Evolutionary conservation across 768 basidiomycete species (phyloP).

Genomic region (Candolleomyces efflorescens): DNA sequence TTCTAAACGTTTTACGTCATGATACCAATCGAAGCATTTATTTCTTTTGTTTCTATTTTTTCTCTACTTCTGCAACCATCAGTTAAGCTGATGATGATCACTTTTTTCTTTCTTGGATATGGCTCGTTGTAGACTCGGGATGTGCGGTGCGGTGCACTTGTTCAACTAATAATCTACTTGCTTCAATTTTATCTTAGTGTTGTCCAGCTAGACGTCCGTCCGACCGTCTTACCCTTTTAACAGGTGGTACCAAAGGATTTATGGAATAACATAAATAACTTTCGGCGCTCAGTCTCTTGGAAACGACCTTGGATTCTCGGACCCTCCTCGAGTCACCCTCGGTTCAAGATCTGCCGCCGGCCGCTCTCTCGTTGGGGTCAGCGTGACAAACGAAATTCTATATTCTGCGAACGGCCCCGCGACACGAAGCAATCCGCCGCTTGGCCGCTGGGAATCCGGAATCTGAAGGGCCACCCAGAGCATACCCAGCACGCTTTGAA

Average conservation of each 20-base stretch:
- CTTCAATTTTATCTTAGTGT: not conserved
- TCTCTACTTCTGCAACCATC: not conserved
- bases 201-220: not conserved
- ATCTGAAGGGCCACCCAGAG: no score
- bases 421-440: no score
- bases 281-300: no score
- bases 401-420: no score
- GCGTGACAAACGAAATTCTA: no score
- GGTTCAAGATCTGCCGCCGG: no score
- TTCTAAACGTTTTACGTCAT: constrained; percentile 18
- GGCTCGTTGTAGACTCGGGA: not conserved
- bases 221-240: not conserved
- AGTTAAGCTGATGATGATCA: not conserved
- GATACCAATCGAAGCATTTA: constrained; percentile 7
- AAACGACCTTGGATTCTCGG: no score
- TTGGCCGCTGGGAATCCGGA: no score
- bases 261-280: no score
- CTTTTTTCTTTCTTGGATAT: not conserved
- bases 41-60: constrained; percentile 1
- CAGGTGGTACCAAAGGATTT: not conserved
- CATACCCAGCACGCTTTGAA: no score
- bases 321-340: no score
- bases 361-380: no score
- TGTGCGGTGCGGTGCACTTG: constrained; percentile 5
- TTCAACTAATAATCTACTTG: not conserved